A percentile compares a stretch with the other conserved stretches of the same genome.
Evolutionary conservation across 495 filamentous ascomycete species (phyloP).

Genomic region (Penicillium coprophilum): DNA sequence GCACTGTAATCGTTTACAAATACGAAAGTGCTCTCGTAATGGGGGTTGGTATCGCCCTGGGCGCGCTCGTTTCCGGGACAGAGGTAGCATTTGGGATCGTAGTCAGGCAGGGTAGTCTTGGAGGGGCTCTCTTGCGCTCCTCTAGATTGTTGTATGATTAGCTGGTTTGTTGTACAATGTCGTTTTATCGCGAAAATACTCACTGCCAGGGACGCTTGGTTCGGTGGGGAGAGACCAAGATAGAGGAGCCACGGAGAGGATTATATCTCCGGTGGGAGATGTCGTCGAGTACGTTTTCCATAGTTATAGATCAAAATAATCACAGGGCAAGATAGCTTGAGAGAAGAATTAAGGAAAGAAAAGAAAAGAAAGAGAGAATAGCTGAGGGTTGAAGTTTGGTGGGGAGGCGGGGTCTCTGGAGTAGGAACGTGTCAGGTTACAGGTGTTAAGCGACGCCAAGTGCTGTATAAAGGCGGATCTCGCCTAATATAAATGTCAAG

Average conservation of each 20-base stretch:
- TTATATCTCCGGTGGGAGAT: constrained; percentile 97
- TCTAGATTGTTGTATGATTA: constrained; percentile 50
- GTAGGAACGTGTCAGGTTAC: constrained; percentile 3
- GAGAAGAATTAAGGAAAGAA: constrained; percentile 3
- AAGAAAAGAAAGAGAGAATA: constrained; percentile 10
- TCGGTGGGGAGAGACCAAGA: constrained; percentile 92
- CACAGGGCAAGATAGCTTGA: constrained; percentile 14
- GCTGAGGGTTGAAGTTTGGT: constrained; percentile 5
- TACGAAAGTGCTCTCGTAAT: constrained; percentile 83
- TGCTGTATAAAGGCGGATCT: not conserved
- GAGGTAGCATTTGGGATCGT: constrained; percentile 92
- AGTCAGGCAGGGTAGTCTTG: constrained; percentile 70
- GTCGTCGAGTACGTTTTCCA: constrained; percentile 84
- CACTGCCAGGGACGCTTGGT: constrained; percentile 99
- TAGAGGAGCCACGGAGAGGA: constrained; percentile 81
- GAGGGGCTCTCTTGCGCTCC: constrained; percentile 86
- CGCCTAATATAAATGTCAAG: not conserved
- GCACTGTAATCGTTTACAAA: constrained; percentile 99
- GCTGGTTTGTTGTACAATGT: not conserved
- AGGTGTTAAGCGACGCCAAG: constrained; percentile 4
- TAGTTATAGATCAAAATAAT: constrained; percentile 22
- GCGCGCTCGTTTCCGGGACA: constrained; percentile 94
- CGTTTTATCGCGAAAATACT: constrained; percentile 39
- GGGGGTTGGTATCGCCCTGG: constrained; percentile 82
- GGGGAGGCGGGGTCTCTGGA: constrained; percentile 22